A percentile compares a stretch with the other conserved stretches of the same genome.
Evolutionary conservation across 805 yeast genomes (phyloP).

Genomic region (Schwanniomyces yamadae): DNA sequence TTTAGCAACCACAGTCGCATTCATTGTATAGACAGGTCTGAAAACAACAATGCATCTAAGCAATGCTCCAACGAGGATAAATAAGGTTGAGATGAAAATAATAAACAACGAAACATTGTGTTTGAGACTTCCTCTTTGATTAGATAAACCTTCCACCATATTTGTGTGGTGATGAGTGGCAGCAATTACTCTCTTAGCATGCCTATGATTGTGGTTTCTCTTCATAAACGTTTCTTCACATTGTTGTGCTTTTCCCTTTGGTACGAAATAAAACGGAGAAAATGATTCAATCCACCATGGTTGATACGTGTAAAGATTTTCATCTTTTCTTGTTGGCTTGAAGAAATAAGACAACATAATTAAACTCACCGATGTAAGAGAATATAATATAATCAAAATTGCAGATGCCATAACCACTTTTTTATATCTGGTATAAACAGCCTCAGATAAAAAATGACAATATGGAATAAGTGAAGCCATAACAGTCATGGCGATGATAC

Average conservation of each 20-base stretch:
- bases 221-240: slow-evolving; percentile 47
- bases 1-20: slow-evolving; percentile 24
- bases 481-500: slow-evolving; percentile 66
- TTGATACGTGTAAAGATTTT: slow-evolving; percentile 56
- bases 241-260: slow-evolving; percentile 45
- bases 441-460: slow-evolving; percentile 49
- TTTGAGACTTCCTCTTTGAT: slow-evolving; percentile 39
- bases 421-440: slow-evolving; percentile 49
- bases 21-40: slow-evolving; percentile 13
- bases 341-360: slow-evolving; percentile 51
- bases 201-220: slow-evolving; percentile 46
- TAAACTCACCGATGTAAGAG: slow-evolving; percentile 51
- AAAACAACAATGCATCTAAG: slow-evolving; percentile 52
- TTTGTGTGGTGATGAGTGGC: slow-evolving; percentile 49
- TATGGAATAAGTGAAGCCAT: slow-evolving; percentile 62
- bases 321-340: slow-evolving; percentile 53
- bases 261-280: slow-evolving; percentile 56
- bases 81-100: slow-evolving; percentile 45
- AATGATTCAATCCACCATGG: slow-evolving; percentile 81
- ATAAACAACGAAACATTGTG: slow-evolving; percentile 54
- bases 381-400: slow-evolving; percentile 41
- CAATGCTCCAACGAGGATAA: slow-evolving; percentile 50
- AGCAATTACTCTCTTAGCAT: slow-evolving; percentile 60
- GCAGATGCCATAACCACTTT: slow-evolving; percentile 50
- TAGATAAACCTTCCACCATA: slow-evolving; percentile 30